Evolutionary conservation across 2,329 filamentous ascomycete species (phyloP), one percentile per base, ranked within the genome.

Genomic region (Apiospora rasikravindrae): DNA sequence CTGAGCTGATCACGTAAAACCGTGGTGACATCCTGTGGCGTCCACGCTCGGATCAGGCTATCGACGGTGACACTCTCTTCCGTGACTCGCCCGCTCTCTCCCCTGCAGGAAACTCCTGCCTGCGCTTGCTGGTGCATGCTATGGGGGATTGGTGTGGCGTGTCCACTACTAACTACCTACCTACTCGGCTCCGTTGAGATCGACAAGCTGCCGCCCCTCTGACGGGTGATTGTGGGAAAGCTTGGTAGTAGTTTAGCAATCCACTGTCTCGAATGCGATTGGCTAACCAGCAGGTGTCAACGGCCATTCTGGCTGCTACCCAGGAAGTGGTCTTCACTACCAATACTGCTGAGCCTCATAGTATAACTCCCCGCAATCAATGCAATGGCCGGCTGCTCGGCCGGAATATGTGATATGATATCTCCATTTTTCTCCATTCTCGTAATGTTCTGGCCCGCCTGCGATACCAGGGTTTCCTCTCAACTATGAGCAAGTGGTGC

Each of bases 91-190:
- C 24, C n/a, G n/a, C 10, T 40, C 22, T 3, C n/a, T 22, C 33
- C 57, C 57, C 57, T 64, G 57, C 57, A 64, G 57, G 57, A 40
- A 40, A n/a, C 57, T 64, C 57, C 33, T 64, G 33, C 33, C 57
- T 40, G 57, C 37, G 53, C 29, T 13, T 13, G 13, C 4, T n/a
- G n/a, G 57, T 33, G 14, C n/a, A 45, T n/a, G 29, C 19, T 37
- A 40, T 40, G 57, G 16, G 13, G 7, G n/a, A n/a, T 37, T 37
- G 33, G 14, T 40, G 57, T 64, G 57, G 33, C 57, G 57, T 40
- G n/a, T 40, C 57, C 57, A 64, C 57, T 22, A 64, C 57, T 22
- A 2, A 22, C 14, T 57, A 22, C 47, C 19, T 29, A 33, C 24
- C 16, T 11, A 37, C 16, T 61, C 53, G 53, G 53, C 53, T 61